Base-by-base conservation (phyloP, 2,329 filamentous ascomycete genomes). In the Juglanconis sp. region DNA sequence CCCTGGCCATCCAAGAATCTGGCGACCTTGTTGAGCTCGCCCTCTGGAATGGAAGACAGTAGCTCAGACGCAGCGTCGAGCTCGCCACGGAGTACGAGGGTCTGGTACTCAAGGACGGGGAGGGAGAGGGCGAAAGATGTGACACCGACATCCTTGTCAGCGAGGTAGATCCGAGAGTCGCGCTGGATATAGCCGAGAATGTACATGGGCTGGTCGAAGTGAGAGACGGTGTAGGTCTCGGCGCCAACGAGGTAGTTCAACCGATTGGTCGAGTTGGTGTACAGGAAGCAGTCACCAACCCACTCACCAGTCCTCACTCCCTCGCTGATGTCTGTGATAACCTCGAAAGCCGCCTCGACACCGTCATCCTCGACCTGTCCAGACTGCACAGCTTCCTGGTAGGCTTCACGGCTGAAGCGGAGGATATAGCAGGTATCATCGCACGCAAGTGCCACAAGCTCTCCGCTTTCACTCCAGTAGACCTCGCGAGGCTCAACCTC, bases 271-370 rank as follows among this genome's bases (percentile, higher is more conserved):
- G 85, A 90, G 81, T 96, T 98, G 58, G 95, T 97, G 83, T 98
- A 99, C 73, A 98, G 93, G 82, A 99, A 96, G 79, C 94, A 96
- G 78, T 99, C 95, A 64, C 95, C 95, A 60, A 99, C 91, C 95
- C 95, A 99, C 78, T 96, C 91, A 68, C 94, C 95, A 24, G 94
- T 97, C 65, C 91, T 90, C 55, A 98, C 92, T 65, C 88, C 91
- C 77, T 98, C 95, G 71, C 89, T 94, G 71, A 97, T 92, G 72
- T 98, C 95, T 31, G 93, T 96, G 57, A 98, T 91, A 34, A 98
- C 90, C 71, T 98, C 95, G 68, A 99, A 97, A 5, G 95, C 95
- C 31, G 93, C 85, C 79, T 99, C 95, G 5, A 97, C 94, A 59
- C 95, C 95, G 73, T 97, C 94, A 56, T 88, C 86, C 67, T 98